Percentiles rank a stretch among this genome's conserved stretches.
These are phyloP conservation scores for Pleurotus salmoneostramineus DNA, from an alignment of 768 basidiomycete genomes.

Conservation along the genomic window DNA sequence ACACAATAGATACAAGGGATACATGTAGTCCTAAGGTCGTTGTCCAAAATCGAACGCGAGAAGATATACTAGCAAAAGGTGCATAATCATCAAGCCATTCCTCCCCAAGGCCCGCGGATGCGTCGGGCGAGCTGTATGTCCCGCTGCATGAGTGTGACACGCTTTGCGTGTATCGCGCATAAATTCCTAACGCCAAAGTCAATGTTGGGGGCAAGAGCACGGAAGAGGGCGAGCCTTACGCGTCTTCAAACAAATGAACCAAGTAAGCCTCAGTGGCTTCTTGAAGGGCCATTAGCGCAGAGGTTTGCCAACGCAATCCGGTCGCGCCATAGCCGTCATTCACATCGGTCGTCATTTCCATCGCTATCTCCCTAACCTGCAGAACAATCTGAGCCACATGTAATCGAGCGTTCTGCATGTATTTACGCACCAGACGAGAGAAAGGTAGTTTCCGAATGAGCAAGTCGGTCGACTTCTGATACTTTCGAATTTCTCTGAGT, in stretches of 20 bases:
- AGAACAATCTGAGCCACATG: neutral
- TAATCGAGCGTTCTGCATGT: neutral
- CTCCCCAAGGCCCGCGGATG: slow-evolving; percentile 89
- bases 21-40: no score
- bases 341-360: slow-evolving; percentile 83
- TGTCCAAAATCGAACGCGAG: no score
- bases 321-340: slow-evolving; percentile 53
- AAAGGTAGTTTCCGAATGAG: slow-evolving; percentile 88
- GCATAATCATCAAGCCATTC: slow-evolving; percentile 45
- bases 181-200: slow-evolving; percentile 60
- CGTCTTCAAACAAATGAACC: slow-evolving; percentile 97
- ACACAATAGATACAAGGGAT: no score
- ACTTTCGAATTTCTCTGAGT: slow-evolving; percentile 88
- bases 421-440: slow-evolving; percentile 74
- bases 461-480: slow-evolving; percentile 91
- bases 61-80: no score
- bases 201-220: neutral
- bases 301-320: slow-evolving; percentile 89
- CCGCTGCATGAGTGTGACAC: slow-evolving; percentile 96
- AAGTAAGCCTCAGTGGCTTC: slow-evolving; percentile 95
- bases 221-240: slow-evolving; percentile 56
- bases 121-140: slow-evolving; percentile 96
- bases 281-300: slow-evolving; percentile 89
- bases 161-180: slow-evolving; percentile 96
- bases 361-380: slow-evolving; percentile 93